A percentile compares a stretch with the other conserved stretches of the same genome.
Evolutionary conservation across 306 rosid genomes (phyloP).

Genomic region (Cyclanthera cordifolia): DNA sequence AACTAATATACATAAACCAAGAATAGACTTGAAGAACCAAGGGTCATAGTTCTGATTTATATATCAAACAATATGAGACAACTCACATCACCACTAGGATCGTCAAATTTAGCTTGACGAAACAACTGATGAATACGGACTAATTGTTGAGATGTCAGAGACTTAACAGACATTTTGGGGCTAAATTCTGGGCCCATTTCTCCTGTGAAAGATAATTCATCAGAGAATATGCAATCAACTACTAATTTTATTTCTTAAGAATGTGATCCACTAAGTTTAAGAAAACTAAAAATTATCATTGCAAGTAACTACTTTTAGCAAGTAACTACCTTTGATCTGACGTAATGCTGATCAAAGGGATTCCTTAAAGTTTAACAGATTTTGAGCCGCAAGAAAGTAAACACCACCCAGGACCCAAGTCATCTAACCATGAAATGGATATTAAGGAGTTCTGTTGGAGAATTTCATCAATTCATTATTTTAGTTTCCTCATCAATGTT

Average conservation of each 20-base stretch:
- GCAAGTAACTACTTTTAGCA: too few relatives aligned
- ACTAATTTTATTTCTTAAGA: background rate
- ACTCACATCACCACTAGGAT: conserved; percentile 72
- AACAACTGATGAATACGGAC: conserved; percentile 91
- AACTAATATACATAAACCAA: conserved; percentile 1
- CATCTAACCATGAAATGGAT: background rate
- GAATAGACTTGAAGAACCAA: background rate
- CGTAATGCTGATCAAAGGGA: too few relatives aligned
- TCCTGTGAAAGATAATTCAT: conserved; percentile 33
- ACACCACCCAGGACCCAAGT: background rate
- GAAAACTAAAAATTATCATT: too few relatives aligned
- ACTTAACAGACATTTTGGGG: conserved; percentile 56
- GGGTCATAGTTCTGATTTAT: background rate
- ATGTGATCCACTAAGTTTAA: background rate
- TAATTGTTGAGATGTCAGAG: conserved; percentile 78
- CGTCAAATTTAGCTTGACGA: conserved; percentile 98
- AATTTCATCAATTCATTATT: background rate
- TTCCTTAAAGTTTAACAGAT: too few relatives aligned
- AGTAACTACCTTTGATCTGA: too few relatives aligned
- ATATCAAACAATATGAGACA: background rate
- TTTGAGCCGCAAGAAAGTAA: too few relatives aligned
- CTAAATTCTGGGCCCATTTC: conserved; percentile 92
- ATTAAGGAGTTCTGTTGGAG: background rate
- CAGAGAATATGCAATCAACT: background rate
- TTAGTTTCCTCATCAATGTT: background rate